phyloP scores from a whole-genome alignment of 225 moss, liverwort and hornwort species.

The Pleurozium schreberi region DNA sequence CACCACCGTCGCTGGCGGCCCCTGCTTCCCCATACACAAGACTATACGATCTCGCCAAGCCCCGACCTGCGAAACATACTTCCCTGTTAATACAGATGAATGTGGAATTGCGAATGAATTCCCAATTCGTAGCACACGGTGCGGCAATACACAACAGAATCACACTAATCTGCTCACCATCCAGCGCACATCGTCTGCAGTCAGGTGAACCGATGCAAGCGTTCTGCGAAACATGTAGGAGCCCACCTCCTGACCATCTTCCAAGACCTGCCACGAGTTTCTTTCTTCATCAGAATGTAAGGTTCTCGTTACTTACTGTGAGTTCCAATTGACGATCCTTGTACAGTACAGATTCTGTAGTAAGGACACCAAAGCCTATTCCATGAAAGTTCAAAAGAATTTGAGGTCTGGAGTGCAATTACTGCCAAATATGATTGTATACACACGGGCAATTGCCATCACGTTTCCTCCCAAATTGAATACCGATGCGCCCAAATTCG shows the following conservation, averaged over 20 bases:
- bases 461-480: background rate
- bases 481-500: background rate
- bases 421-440: background rate
- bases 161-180: conserved; percentile 45
- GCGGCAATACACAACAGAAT: background rate
- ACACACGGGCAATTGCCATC: background rate
- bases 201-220: conserved; percentile 63
- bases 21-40: conserved; percentile 67
- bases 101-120: background rate
- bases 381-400: background rate
- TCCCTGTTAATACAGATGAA: background rate
- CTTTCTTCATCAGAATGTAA: background rate
- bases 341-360: background rate
- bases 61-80: conserved; percentile 53
- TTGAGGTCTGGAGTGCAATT: background rate
- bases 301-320: background rate
- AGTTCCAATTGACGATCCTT: background rate
- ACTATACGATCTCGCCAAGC: conserved; percentile 91
- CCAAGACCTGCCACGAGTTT: conserved; percentile 57
- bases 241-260: conserved; percentile 96
- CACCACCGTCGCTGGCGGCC: conserved; percentile 57
- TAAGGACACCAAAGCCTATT: background rate
- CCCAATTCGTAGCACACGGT: background rate
- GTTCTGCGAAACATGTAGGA: conserved; percentile 92
- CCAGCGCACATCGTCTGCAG: conserved; percentile 90